These are phyloP conservation scores for Pyrus hybrid DNA, from an alignment of 331 rosid species.

Conservation along the genomic window DNA sequence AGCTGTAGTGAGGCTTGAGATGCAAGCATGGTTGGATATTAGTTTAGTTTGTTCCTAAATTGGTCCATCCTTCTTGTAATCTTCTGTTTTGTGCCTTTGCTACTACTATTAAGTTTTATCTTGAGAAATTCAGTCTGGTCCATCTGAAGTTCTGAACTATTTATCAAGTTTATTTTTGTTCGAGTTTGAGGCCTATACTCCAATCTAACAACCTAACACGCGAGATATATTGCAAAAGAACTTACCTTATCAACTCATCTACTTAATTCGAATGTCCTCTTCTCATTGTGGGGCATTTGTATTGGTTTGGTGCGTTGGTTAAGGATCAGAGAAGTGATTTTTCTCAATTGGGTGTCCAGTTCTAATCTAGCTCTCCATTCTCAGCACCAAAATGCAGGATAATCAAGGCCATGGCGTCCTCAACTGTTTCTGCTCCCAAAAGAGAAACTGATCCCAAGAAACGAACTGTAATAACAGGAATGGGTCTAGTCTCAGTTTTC, in stretches of 20 bases:
- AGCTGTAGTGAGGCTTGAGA: neutral
- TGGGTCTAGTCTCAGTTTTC: constrained; percentile 59
- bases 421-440: constrained; percentile 39
- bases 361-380: neutral
- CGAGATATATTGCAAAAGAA: neutral
- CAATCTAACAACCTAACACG: neutral
- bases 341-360: neutral
- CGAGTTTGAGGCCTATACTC: neutral
- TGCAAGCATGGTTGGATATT: neutral
- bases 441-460: constrained; percentile 58
- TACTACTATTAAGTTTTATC: neutral
- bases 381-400: constrained; percentile 38
- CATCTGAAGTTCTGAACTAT: neutral
- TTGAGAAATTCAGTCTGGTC: neutral
- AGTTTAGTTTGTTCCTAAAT: neutral
- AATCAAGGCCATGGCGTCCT: constrained; percentile 35
- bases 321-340: neutral
- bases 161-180: neutral
- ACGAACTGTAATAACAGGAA: constrained; percentile 58
- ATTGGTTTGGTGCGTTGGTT: neutral
- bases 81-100: neutral
- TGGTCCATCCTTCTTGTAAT: no score
- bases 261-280: neutral
- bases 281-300: neutral
- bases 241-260: no score